Conservation (phyloP, 495 filamentous ascomycete species). For the Chaetomium cochliodes region DNA sequence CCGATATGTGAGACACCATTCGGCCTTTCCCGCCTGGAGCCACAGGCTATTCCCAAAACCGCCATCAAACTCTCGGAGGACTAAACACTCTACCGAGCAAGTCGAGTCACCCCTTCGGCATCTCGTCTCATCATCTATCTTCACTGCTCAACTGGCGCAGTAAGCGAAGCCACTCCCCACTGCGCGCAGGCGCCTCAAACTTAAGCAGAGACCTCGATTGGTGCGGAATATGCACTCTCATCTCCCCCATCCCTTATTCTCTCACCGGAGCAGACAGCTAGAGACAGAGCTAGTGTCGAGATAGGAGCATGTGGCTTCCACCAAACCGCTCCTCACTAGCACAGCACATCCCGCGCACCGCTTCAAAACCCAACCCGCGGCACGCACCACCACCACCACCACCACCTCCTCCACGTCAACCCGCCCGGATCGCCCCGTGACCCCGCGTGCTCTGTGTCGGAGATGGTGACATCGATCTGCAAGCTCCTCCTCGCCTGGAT, state of each 20-base stretch:
- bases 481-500: neutral
- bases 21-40: neutral
- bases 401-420: neutral
- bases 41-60: conserved; percentile 24
- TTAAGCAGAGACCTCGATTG: neutral
- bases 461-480: conserved; percentile 7
- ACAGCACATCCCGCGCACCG: neutral
- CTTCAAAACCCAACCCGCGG: neutral
- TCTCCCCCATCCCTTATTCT: too few species aligned
- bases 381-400: neutral
- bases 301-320: neutral
- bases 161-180: neutral
- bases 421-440: neutral
- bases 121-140: conserved; percentile 16
- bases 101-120: conserved; percentile 5
- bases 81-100: neutral
- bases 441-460: conserved; percentile 2
- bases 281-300: neutral
- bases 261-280: neutral
- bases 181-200: neutral
- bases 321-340: neutral
- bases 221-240: too few species aligned
- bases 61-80: conserved; percentile 20
- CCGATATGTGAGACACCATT: neutral
- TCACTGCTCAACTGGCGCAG: neutral